A percentile compares a stretch with the other conserved stretches of the same genome.
These are phyloP conservation scores for Symbiodinium pilosum DNA, from an alignment of 73 alveolate genomes.

Conservation along the genomic window DNA sequence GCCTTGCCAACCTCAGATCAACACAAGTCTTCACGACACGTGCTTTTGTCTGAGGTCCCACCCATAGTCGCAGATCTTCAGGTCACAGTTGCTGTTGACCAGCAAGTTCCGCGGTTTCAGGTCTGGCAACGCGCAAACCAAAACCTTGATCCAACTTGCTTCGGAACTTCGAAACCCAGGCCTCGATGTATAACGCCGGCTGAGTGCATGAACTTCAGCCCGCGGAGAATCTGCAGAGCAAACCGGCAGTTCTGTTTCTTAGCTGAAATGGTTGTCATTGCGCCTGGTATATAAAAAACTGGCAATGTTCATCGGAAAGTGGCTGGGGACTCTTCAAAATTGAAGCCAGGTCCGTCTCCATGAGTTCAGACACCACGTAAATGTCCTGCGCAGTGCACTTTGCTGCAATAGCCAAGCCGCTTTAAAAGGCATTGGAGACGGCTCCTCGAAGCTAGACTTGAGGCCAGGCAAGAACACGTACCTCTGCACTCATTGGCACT, in stretches of 20 bases:
- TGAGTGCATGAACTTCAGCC: constrained; percentile 95
- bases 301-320: constrained; percentile 98
- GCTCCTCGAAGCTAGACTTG: constrained; percentile 70
- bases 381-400: constrained; percentile 96
- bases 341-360: constrained; percentile 99
- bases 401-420: not conserved
- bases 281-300: constrained; percentile 98
- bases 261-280: not conserved
- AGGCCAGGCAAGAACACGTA: constrained; percentile 73
- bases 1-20: constrained; percentile 34
- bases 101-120: constrained; percentile 96
- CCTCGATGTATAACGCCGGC: constrained; percentile 92
- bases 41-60: no score
- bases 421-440: no score
- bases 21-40: no score
- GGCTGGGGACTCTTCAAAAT: constrained; percentile 98
- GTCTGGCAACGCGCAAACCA: constrained; percentile 23
- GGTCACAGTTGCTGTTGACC: constrained; percentile 95
- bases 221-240: constrained; percentile 96
- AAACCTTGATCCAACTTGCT: not conserved
- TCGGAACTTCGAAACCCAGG: not conserved
- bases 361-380: constrained; percentile 98
- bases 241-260: no score
- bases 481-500: not conserved
- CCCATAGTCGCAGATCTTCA: constrained; percentile 96